Evolutionary conservation across 2,329 filamentous ascomycete species (phyloP).

Genomic region (Paraphoma chrysanthemicola): DNA sequence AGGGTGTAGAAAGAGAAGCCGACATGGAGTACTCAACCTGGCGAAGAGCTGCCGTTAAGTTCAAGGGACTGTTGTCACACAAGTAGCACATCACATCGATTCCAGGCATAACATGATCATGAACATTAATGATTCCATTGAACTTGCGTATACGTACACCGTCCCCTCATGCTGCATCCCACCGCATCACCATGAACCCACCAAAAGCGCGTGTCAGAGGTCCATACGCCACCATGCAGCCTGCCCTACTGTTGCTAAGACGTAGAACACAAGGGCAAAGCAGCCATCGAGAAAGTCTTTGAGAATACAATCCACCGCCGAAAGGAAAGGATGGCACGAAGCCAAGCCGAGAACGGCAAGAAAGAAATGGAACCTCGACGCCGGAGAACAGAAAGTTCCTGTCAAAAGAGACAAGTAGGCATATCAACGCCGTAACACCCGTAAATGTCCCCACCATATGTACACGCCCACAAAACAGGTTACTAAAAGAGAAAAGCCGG

Average conservation of each 20-base stretch:
- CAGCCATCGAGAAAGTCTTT: slow-evolving; percentile 6
- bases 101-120: neutral
- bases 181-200: neutral
- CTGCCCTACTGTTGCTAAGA: slow-evolving; percentile 4
- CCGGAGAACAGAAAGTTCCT: neutral
- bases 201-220: neutral
- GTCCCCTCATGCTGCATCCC: neutral
- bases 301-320: slow-evolving; percentile 9
- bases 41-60: neutral
- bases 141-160: slow-evolving; percentile 4
- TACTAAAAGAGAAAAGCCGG: slow-evolving; percentile 25
- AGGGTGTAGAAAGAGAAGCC: neutral
- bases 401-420: slow-evolving; percentile 6
- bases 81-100: neutral
- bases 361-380: slow-evolving; percentile 9
- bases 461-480: slow-evolving; percentile 26
- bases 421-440: slow-evolving; percentile 29
- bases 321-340: slow-evolving; percentile 19
- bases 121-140: slow-evolving; percentile 1
- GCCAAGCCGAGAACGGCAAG: slow-evolving; percentile 4
- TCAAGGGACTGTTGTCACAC: neutral
- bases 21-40: neutral
- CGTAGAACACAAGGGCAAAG: slow-evolving; percentile 1
- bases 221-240: slow-evolving; percentile 6
- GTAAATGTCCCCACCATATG: slow-evolving; percentile 24